Evolutionary conservation across 2,329 filamentous ascomycete genomes (phyloP).

Genomic region (Pyrenophora tritici-repentis): DNA sequence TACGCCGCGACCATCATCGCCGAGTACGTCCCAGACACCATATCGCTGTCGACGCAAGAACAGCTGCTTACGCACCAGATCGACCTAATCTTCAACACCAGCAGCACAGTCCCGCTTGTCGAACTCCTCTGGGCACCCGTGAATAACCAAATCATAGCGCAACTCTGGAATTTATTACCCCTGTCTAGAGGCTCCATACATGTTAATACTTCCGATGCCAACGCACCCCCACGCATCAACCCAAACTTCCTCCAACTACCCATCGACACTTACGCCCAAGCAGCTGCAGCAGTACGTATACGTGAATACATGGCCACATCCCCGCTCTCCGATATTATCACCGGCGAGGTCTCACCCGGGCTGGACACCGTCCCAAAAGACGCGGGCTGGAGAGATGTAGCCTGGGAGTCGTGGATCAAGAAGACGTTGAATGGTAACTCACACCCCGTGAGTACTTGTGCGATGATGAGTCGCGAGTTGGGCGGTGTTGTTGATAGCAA

Average conservation of each 20-base stretch:
- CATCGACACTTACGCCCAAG: conserved; percentile 45
- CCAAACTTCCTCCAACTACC: conserved; percentile 51
- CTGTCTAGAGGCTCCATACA: conserved; percentile 45
- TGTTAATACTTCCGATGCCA: conserved; percentile 37
- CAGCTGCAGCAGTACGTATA: conserved; percentile 39
- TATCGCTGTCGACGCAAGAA: conserved; percentile 44
- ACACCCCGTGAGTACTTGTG: conserved; percentile 42
- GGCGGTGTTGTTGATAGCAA: conserved; percentile 44
- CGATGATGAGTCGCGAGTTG: conserved; percentile 40
- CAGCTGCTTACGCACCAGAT: conserved; percentile 53
- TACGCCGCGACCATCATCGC: conserved; percentile 35
- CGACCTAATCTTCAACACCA: conserved; percentile 52
- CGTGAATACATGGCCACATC: conserved; percentile 37
- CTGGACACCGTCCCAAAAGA: conserved; percentile 26
- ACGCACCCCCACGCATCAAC: conserved; percentile 47
- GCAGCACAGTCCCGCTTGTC: conserved; percentile 50
- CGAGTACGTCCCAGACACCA: conserved; percentile 23
- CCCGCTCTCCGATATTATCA: conserved; percentile 31
- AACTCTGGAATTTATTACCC: conserved; percentile 48
- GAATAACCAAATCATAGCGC: conserved; percentile 39
- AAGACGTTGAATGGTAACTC: conserved; percentile 30
- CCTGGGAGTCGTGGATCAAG: conserved; percentile 35
- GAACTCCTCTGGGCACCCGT: conserved; percentile 53
- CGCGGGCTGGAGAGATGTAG: conserved; percentile 18
- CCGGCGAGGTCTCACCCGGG: conserved; percentile 27